Evolutionary conservation across 2,329 filamentous ascomycete genomes (phyloP), one percentile per base, ranked within the genome.

Genomic region (Ambrosiella beaveri): DNA sequence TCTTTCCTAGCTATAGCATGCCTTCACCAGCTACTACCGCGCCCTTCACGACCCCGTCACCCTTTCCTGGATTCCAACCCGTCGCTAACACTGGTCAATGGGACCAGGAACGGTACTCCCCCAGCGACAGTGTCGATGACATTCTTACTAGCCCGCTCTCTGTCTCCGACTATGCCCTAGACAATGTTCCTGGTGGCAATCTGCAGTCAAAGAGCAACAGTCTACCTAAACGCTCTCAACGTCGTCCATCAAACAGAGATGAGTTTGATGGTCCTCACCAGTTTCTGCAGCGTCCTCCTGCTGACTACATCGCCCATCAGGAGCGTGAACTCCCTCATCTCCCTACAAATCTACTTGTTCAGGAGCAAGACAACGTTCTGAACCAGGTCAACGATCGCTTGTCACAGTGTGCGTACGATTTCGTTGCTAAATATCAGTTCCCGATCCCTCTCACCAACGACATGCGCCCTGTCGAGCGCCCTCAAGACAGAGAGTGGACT

Each of bases 231-330:
- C 73, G 75, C 45, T 71, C 77, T 13, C 83, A 86, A 66, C 77
- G 85, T 64, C 79, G 85, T 37, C 81, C 86, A 35, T 87, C 85
- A 47, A 90, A 90, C 71, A 79, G 88, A 61, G 88, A 94, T 73
- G 88, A 93, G 70, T 94, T 94, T 70, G 88, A 93, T 70, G 88
- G 88, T 2, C 87, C 88, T 7, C 85, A 89, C 64, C 88, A 94
- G 68, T 84, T 89, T 63, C 74, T 94, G 63, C 82, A 86, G 62
- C 79, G 82, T 51, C 87, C 86, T 44, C 76, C 83, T 19, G 76
- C 82, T 58, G 81, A 84, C 62, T 82, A 84, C 65, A 77, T 88
- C 64, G 84, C 85, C 62, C 78, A 83, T 69, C 85, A 88, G 71
- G 86, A 90, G 68, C 80, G 85, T 63, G 86, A 91, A 66, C 76